phyloP scores from a whole-genome alignment of 768 basidiomycete genomes.

The Cystobasidium onofrii region DNA sequence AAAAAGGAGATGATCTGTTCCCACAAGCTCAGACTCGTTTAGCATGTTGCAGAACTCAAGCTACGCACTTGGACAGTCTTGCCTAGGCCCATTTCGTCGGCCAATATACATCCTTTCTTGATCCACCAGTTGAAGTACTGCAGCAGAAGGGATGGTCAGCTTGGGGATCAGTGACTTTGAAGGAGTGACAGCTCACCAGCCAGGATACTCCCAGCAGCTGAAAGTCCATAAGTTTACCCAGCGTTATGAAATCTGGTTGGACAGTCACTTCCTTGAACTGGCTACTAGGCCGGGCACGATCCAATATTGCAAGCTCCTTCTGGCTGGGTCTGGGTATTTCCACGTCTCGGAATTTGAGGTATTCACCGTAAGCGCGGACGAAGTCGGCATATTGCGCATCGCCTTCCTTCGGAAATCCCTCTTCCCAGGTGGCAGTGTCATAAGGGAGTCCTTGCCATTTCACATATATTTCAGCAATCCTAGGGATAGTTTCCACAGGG shows the following conservation, averaged over 20 bases:
- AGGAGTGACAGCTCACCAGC: conserved; percentile 32
- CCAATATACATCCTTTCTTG: conserved; percentile 73
- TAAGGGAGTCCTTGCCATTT: conserved; percentile 95
- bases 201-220: conserved; percentile 48
- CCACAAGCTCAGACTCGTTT: background rate
- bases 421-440: conserved; percentile 59
- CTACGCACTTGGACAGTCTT: conserved; percentile 61
- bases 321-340: conserved; percentile 53
- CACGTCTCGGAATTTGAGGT: conserved; percentile 58
- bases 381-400: conserved; percentile 61
- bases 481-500: conserved; percentile 55
- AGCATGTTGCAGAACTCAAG: no score
- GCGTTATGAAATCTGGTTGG: conserved; percentile 53
- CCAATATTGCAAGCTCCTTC: conserved; percentile 37
- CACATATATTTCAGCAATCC: conserved; percentile 71
- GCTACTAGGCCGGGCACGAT: conserved; percentile 43
- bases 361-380: conserved; percentile 59
- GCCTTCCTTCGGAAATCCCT: conserved; percentile 37
- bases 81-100: conserved; percentile 89
- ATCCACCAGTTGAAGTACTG: conserved; percentile 81
- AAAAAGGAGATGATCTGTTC: conserved; percentile 73
- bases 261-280: conserved; percentile 51
- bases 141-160: conserved; percentile 65
- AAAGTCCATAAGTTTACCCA: conserved; percentile 48
- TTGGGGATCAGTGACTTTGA: background rate